Evolutionary conservation across 2,329 filamentous ascomycete species (phyloP).

Genomic region (Fusarium lateritium): DNA sequence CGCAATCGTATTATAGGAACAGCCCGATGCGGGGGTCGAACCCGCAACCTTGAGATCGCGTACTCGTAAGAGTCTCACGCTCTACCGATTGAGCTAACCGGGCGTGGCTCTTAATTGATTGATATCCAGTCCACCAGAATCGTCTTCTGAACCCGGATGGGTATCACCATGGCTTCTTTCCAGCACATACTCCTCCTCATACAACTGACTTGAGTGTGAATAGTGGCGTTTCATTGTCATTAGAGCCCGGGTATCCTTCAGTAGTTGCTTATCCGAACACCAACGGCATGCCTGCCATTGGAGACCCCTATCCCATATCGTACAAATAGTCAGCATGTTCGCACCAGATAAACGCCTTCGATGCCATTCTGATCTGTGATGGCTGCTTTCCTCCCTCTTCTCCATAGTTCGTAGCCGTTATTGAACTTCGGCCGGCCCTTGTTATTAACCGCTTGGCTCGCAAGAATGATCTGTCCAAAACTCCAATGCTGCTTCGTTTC

Average conservation of each 20-base stretch:
- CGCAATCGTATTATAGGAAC: slow-evolving; percentile 49
- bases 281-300: slow-evolving; percentile 17
- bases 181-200: not conserved
- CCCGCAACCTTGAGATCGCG: slow-evolving; percentile 63
- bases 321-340: slow-evolving; percentile 37
- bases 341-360: slow-evolving; percentile 35
- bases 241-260: slow-evolving; percentile 41
- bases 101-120: slow-evolving; percentile 37
- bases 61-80: slow-evolving; percentile 74
- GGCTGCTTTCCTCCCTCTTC: slow-evolving; percentile 21
- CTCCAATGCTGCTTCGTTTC: slow-evolving; percentile 29
- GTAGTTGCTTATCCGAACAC: slow-evolving; percentile 22
- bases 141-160: not conserved
- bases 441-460: not conserved
- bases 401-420: slow-evolving; percentile 10
- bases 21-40: slow-evolving; percentile 64
- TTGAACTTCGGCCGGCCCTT: slow-evolving; percentile 5
- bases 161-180: not conserved
- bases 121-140: not conserved
- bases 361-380: slow-evolving; percentile 11
- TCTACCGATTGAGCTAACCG: slow-evolving; percentile 65
- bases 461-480: not conserved
- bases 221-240: slow-evolving; percentile 38
- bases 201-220: slow-evolving; percentile 3
- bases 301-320: slow-evolving; percentile 35